Evolutionary conservation across 2,329 filamentous ascomycete genomes (phyloP).

Genomic region (Graphilbum ipis-grandicollis): DNA sequence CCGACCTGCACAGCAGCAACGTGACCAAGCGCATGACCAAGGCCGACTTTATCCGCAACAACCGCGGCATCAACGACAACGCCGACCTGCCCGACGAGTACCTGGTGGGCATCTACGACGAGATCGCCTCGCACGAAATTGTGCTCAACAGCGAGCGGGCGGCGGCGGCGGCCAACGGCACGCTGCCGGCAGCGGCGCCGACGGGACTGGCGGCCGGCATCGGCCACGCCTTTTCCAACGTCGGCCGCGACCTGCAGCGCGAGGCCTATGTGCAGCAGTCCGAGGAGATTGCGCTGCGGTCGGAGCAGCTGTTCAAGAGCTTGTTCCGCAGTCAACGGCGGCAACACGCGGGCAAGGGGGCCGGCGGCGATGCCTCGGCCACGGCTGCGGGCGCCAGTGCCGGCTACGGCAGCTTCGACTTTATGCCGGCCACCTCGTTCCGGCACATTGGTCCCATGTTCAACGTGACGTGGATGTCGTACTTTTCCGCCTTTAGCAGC

Average conservation of each 20-base stretch:
- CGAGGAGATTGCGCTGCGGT: conserved; percentile 65
- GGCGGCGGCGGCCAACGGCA: conserved; percentile 64
- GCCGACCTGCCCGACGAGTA: conserved; percentile 89
- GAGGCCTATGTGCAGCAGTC: conserved; percentile 92
- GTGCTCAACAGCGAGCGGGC: conserved; percentile 86
- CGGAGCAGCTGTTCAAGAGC: conserved; percentile 79
- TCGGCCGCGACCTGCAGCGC: conserved; percentile 76
- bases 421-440: conserved; percentile 84
- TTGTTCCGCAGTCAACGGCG: conserved; percentile 77
- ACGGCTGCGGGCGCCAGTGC: conserved; percentile 17
- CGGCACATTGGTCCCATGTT: conserved; percentile 98
- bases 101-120: conserved; percentile 73
- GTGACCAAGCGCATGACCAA: conserved; percentile 77
- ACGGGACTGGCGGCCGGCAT: conserved; percentile 64
- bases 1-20: conserved; percentile 83
- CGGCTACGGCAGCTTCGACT: too few species aligned
- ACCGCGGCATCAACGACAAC: conserved; percentile 93
- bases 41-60: conserved; percentile 98
- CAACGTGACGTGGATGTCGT: conserved; percentile 98
- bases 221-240: conserved; percentile 77
- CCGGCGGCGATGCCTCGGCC: background rate
- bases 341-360: conserved; percentile 47
- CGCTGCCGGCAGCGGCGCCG: conserved; percentile 28
- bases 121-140: conserved; percentile 83
- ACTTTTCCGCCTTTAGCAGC: conserved; percentile 83